phyloP scores from a whole-genome alignment of 2,329 filamentous ascomycete genomes.

The Aureobasidium sp. region DNA sequence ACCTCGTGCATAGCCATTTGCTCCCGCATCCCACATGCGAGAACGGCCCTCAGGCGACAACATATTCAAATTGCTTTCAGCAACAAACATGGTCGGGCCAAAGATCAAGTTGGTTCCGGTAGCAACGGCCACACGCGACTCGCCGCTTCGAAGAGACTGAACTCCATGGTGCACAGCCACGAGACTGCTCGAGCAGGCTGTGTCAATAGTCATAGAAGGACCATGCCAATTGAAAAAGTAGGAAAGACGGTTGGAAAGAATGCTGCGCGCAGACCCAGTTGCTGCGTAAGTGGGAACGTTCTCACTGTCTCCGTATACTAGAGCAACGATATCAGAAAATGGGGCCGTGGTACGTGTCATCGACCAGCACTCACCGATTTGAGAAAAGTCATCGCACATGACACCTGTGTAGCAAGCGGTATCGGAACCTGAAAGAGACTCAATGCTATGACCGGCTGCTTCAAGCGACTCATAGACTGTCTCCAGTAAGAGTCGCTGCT shows the following conservation, averaged over 20 bases:
- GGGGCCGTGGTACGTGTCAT: too few species aligned
- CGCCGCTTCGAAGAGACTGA: background rate
- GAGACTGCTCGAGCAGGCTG: constrained; percentile 40
- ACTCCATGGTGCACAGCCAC: constrained; percentile 28
- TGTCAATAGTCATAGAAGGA: constrained; percentile 39
- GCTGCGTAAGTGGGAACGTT: constrained; percentile 17
- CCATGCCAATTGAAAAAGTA: constrained; percentile 36
- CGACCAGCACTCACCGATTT: too few species aligned
- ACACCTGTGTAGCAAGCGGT: constrained; percentile 19
- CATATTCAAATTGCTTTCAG: constrained; percentile 26
- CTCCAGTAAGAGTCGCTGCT: constrained; percentile 35
- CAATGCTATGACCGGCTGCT: constrained; percentile 16
- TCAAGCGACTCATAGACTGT: constrained; percentile 35
- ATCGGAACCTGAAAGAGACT: constrained; percentile 15
- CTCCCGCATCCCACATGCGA: constrained; percentile 34
- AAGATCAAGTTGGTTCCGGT: constrained; percentile 25
- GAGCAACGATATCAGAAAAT: too few species aligned
- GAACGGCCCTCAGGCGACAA: constrained; percentile 29
- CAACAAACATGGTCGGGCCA: constrained; percentile 20
- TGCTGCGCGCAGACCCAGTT: constrained; percentile 28
- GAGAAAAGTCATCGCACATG: background rate
- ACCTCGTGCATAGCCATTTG: constrained; percentile 46
- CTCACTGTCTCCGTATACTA: background rate
- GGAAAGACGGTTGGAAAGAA: constrained; percentile 31
- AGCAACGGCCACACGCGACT: background rate